Evolutionary conservation across 2,329 filamentous ascomycete species (phyloP).

Genomic region (Zymoseptoria tritici): DNA sequence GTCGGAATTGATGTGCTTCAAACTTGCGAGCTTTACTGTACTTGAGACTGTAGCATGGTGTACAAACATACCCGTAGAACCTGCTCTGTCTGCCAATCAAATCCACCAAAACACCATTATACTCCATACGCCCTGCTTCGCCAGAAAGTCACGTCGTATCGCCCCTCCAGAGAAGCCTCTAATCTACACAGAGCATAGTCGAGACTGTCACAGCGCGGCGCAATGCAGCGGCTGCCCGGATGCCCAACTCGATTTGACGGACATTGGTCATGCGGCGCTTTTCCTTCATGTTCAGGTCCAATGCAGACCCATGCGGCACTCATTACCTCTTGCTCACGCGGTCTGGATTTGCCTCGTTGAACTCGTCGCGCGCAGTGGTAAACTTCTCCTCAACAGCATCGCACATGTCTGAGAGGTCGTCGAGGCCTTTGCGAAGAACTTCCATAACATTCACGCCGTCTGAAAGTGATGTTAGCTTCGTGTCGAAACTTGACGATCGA

Average conservation of each 20-base stretch:
- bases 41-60: conserved; percentile 10
- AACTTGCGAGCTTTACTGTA: not conserved
- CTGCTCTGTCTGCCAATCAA: conserved; percentile 1
- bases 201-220: not conserved
- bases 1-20: conserved; percentile 19
- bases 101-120: not conserved
- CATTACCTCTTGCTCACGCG: conserved; percentile 12
- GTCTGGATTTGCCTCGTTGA: conserved; percentile 36
- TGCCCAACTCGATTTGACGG: conserved; percentile 14
- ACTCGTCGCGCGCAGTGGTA: conserved; percentile 57
- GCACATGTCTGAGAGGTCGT: conserved; percentile 83
- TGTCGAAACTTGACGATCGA: conserved; percentile 1
- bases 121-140: not conserved
- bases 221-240: not conserved
- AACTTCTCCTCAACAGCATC: conserved; percentile 94
- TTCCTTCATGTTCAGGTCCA: conserved; percentile 30
- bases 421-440: conserved; percentile 81
- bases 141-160: not conserved
- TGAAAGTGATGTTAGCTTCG: conserved; percentile 31
- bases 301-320: not conserved
- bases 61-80: conserved; percentile 22
- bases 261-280: conserved; percentile 38
- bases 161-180: not conserved
- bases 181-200: not conserved
- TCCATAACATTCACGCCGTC: conserved; percentile 73